Evolutionary conservation across 2,329 filamentous ascomycete species (phyloP).

Genomic region (Diaporthe sp.): DNA sequence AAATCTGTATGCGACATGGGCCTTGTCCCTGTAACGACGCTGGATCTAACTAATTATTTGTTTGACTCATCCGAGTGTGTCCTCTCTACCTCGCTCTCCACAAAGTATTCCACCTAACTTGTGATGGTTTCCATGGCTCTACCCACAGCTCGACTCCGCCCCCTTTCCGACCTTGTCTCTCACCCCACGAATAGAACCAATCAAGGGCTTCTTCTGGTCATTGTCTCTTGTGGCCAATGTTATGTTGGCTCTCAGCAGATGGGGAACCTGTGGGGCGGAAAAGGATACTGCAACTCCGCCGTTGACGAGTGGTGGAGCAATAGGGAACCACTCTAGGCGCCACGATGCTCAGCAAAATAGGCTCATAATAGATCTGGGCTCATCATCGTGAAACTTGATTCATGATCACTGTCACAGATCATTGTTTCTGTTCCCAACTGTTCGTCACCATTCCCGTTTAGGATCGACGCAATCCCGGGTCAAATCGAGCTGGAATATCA

Average conservation of each 20-base stretch:
- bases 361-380: background rate
- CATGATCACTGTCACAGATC: background rate
- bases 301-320: background rate
- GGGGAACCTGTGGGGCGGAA: background rate
- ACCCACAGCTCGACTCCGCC: background rate
- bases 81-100: background rate
- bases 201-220: background rate
- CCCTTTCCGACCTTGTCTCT: too few relatives aligned
- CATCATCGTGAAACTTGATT: background rate
- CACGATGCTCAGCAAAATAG: background rate
- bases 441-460: background rate
- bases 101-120: background rate
- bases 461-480: background rate
- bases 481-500: background rate
- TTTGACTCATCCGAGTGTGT: background rate
- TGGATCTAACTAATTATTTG: background rate
- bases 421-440: background rate
- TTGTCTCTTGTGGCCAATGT: too few relatives aligned
- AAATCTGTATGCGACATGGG: background rate
- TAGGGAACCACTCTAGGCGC: background rate
- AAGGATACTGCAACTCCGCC: background rate
- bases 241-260: background rate
- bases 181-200: background rate
- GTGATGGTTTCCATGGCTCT: too few relatives aligned
- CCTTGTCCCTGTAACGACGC: background rate